Evolutionary conservation across 1,284 basidiomycete species (phyloP).

Genomic region (Malassezia equina): DNA sequence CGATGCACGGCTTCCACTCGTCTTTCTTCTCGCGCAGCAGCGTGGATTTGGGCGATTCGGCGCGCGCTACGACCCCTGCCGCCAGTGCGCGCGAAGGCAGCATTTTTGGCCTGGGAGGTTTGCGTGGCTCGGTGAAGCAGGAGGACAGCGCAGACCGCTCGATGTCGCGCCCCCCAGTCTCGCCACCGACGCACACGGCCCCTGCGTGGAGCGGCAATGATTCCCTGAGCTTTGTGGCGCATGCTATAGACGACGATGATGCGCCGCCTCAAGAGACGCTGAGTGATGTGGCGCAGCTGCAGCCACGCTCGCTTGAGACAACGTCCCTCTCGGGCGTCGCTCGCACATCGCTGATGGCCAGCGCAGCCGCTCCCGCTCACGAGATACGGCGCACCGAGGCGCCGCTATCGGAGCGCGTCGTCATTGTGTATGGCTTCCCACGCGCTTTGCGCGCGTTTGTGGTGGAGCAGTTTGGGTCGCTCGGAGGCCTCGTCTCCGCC

Average conservation of each 20-base stretch:
- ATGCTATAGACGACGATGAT: slow-evolving; percentile 17
- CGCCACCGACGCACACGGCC: slow-evolving; percentile 1
- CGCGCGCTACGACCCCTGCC: slow-evolving; percentile 14
- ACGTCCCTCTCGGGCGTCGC: not conserved
- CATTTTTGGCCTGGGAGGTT: slow-evolving; percentile 34
- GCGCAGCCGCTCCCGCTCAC: not conserved
- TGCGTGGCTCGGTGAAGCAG: slow-evolving; percentile 21
- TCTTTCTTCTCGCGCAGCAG: slow-evolving; percentile 29
- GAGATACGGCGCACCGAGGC: not conserved
- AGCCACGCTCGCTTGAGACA: not conserved
- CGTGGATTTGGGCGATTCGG: slow-evolving; percentile 12
- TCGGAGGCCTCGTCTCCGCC: slow-evolving; percentile 23
- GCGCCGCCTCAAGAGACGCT: slow-evolving; percentile 15
- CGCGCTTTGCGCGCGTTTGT: slow-evolving; percentile 26
- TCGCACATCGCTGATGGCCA: not conserved
- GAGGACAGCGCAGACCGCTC: slow-evolving; percentile 12
- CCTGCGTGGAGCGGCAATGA: not conserved
- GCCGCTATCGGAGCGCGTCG: slow-evolving; percentile 23
- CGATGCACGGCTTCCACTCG: slow-evolving; percentile 28
- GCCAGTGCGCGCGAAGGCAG: slow-evolving; percentile 26
- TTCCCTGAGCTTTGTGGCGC: not conserved
- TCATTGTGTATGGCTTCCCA: slow-evolving; percentile 31
- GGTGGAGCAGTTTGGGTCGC: slow-evolving; percentile 27
- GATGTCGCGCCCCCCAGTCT: not conserved
- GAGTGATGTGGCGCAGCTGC: slow-evolving; percentile 2